Percentiles rank a stretch among this genome's conserved stretches.
These are phyloP conservation scores for Populus nigra DNA, from an alignment of 345 rosid species.

Conservation along the genomic window DNA sequence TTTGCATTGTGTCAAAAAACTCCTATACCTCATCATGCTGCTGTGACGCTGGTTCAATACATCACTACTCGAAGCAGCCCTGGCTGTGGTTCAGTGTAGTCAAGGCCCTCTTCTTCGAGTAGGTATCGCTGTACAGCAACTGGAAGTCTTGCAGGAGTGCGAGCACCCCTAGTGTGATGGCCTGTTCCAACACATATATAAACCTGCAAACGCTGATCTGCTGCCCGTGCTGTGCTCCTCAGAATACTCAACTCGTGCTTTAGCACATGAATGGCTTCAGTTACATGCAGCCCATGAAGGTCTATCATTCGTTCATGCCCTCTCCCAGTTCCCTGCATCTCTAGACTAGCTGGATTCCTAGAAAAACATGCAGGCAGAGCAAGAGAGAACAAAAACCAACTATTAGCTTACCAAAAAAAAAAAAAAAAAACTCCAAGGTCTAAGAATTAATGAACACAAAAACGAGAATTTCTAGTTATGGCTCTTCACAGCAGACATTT, in stretches of 20 bases:
- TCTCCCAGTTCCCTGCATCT: slow-evolving; percentile 55
- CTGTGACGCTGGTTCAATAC: slow-evolving; percentile 43
- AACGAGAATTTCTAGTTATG: not conserved
- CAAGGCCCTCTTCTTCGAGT: slow-evolving; percentile 91
- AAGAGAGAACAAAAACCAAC: slow-evolving; percentile 1
- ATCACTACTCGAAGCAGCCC: slow-evolving; percentile 92
- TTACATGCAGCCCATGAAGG: slow-evolving; percentile 91
- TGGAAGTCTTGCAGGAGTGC: slow-evolving; percentile 91
- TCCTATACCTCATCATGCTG: slow-evolving; percentile 28
- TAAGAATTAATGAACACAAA: not conserved
- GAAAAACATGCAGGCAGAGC: not conserved
- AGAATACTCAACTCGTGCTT: slow-evolving; percentile 75
- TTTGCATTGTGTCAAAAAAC: slow-evolving; percentile 41
- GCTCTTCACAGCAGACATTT: not conserved
- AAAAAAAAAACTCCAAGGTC: not conserved
- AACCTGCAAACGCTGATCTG: slow-evolving; percentile 82
- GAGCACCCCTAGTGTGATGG: slow-evolving; percentile 88
- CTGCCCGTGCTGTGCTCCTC: slow-evolving; percentile 65
- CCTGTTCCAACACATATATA: slow-evolving; percentile 95
- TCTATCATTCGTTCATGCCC: slow-evolving; percentile 92
- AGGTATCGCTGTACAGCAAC: slow-evolving; percentile 83
- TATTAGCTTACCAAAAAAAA: slow-evolving; percentile 3
- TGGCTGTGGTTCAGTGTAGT: slow-evolving; percentile 82
- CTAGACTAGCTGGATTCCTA: slow-evolving; percentile 76
- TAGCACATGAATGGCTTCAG: slow-evolving; percentile 79